Conservation (phyloP, 768 basidiomycete species). For the Leccinum variicolor region DNA sequence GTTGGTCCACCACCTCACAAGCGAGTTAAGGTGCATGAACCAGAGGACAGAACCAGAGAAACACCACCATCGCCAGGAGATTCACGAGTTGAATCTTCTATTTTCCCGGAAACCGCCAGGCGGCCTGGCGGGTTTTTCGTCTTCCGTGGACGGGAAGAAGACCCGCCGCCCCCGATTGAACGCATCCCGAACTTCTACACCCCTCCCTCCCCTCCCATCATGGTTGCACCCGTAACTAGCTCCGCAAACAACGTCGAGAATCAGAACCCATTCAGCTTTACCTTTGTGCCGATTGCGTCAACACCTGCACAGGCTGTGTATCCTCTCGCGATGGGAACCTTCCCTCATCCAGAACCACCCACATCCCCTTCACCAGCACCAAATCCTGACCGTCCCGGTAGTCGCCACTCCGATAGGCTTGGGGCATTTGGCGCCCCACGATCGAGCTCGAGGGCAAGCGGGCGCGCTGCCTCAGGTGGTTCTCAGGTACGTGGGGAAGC, state of each 20-base stretch:
- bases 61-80: conserved; percentile 6
- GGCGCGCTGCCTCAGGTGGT: conserved; percentile 26
- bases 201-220: conserved; percentile 38
- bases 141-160: conserved; percentile 41
- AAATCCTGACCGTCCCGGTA: conserved; percentile 31
- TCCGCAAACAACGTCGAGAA: conserved; percentile 53
- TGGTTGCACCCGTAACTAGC: conserved; percentile 37
- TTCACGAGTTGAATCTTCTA: conserved; percentile 16
- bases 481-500: conserved; percentile 25
- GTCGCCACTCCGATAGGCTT: conserved; percentile 31
- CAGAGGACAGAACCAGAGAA: conserved; percentile 24
- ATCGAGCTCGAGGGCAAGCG: conserved; percentile 36
- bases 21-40: conserved; percentile 38
- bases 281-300: conserved; percentile 49
- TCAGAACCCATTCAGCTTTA: conserved; percentile 50
- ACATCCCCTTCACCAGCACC: conserved; percentile 32
- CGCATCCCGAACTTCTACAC: conserved; percentile 52
- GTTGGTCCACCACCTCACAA: conserved; percentile 51
- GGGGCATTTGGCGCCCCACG: conserved; percentile 33
- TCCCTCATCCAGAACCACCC: conserved; percentile 34
- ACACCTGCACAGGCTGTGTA: conserved; percentile 45
- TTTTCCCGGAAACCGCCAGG: conserved; percentile 9
- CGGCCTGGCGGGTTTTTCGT: conserved; percentile 43
- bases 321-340: conserved; percentile 37
- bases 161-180: conserved; percentile 50